phyloP scores from a whole-genome alignment of 2,329 filamentous ascomycete genomes.

The Microdochium bolleyi region DNA sequence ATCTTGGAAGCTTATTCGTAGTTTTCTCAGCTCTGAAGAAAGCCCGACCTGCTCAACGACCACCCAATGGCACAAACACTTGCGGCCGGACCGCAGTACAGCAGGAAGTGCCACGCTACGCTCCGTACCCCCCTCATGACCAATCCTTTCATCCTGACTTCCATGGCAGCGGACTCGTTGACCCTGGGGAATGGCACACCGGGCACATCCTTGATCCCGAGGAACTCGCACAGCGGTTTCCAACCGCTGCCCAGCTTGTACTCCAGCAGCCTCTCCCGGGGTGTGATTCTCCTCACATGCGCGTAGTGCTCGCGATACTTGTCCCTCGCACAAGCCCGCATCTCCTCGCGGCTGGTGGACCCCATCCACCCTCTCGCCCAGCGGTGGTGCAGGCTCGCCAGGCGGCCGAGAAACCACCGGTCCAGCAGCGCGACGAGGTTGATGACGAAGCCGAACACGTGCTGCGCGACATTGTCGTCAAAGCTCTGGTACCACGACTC shows the following conservation, averaged over 20 bases:
- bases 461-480: slow-evolving; percentile 10
- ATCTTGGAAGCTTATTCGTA: too few relatives aligned
- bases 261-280: slow-evolving; percentile 9
- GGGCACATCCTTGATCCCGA: slow-evolving; percentile 9
- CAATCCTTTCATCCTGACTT: not conserved
- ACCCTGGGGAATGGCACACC: slow-evolving; percentile 5
- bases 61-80: too few relatives aligned
- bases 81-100: not conserved
- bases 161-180: slow-evolving; percentile 4
- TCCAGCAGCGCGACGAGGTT: not conserved
- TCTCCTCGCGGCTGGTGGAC: slow-evolving; percentile 1
- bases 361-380: slow-evolving; percentile 8
- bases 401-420: not conserved
- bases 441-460: slow-evolving; percentile 4
- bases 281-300: slow-evolving; percentile 6
- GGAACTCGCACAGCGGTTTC: slow-evolving; percentile 14
- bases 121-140: not conserved
- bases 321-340: not conserved
- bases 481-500: slow-evolving; percentile 13
- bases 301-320: slow-evolving; percentile 10
- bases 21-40: too few relatives aligned
- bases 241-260: slow-evolving; percentile 13
- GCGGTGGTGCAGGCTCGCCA: slow-evolving; percentile 16
- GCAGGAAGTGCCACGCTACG: not conserved
- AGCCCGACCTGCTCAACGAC: too few relatives aligned